Evolutionary conservation across 345 rosid species (phyloP).

Genomic region (Aquilaria malaccensis): DNA sequence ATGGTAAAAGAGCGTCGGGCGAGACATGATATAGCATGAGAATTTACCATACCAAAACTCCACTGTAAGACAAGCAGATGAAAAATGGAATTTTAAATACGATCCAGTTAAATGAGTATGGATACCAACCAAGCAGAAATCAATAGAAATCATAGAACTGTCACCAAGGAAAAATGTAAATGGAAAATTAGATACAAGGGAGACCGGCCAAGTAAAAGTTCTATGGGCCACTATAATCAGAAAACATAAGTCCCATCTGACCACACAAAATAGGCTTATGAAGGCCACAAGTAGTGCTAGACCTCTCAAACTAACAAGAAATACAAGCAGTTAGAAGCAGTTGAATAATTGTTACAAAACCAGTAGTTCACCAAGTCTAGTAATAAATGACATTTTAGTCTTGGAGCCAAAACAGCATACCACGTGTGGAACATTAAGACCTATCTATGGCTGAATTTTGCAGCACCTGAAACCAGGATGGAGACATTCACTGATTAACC

Average conservation of each 20-base stretch:
- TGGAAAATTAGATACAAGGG: not conserved
- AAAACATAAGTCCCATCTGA: not conserved
- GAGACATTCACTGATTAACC: not conserved
- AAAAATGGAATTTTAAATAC: constrained; percentile 38
- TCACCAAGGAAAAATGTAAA: not conserved
- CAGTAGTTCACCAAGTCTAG: no score
- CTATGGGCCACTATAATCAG: not conserved
- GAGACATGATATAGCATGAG: constrained; percentile 20
- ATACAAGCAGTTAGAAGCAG: no score
- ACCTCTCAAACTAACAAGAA: no score
- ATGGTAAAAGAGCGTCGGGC: constrained; percentile 23
- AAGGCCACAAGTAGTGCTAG: no score
- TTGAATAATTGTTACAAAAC: no score
- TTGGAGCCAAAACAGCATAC: no score
- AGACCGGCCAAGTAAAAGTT: not conserved
- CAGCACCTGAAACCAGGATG: not conserved
- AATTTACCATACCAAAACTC: constrained; percentile 17
- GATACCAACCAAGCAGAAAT: constrained; percentile 3
- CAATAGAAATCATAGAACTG: no score
- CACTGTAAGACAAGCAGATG: constrained; percentile 33
- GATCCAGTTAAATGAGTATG: constrained; percentile 9
- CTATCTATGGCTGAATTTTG: no score
- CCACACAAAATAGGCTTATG: no score
- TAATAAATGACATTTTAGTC: no score
- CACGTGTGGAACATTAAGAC: no score